Conservation (phyloP, 2,329 filamentous ascomycete genomes). For the Cladophialophora psammophila region DNA sequence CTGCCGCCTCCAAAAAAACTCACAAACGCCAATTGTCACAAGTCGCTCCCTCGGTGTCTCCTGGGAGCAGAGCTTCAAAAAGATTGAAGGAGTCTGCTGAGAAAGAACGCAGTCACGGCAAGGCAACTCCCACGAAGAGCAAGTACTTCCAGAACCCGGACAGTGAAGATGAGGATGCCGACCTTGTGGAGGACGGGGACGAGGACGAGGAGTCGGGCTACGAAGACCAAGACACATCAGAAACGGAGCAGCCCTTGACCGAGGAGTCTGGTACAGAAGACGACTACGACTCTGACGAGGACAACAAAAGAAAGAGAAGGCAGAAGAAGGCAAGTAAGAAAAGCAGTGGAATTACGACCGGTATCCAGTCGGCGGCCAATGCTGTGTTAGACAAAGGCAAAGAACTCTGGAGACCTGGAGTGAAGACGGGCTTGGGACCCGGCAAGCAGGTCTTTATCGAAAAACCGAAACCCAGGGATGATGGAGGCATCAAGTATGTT, state of each 20-base stretch:
- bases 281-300: constrained; percentile 44
- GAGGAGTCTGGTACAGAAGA: constrained; percentile 40
- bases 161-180: constrained; percentile 47
- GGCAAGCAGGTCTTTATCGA: constrained; percentile 68
- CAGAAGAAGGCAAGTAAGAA: constrained; percentile 23
- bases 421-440: constrained; percentile 62
- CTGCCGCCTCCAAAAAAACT: constrained; percentile 20
- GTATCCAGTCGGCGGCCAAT: constrained; percentile 39
- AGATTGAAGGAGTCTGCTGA: constrained; percentile 34
- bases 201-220: constrained; percentile 31
- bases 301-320: constrained; percentile 34
- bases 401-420: constrained; percentile 64
- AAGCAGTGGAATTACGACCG: constrained; percentile 31
- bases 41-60: constrained; percentile 22
- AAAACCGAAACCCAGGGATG: constrained; percentile 67
- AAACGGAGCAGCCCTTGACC: constrained; percentile 13
- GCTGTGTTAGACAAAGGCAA: constrained; percentile 48
- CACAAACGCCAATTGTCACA: constrained; percentile 37
- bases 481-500: constrained; percentile 65
- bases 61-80: constrained; percentile 37
- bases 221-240: constrained; percentile 43
- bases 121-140: constrained; percentile 56
- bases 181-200: constrained; percentile 32
- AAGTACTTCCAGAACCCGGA: constrained; percentile 55
- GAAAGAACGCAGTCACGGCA: constrained; percentile 15